These are phyloP conservation scores for Penicillium macrosclerotiorum DNA, from an alignment of 495 filamentous ascomycete genomes.

Conservation along the genomic window DNA sequence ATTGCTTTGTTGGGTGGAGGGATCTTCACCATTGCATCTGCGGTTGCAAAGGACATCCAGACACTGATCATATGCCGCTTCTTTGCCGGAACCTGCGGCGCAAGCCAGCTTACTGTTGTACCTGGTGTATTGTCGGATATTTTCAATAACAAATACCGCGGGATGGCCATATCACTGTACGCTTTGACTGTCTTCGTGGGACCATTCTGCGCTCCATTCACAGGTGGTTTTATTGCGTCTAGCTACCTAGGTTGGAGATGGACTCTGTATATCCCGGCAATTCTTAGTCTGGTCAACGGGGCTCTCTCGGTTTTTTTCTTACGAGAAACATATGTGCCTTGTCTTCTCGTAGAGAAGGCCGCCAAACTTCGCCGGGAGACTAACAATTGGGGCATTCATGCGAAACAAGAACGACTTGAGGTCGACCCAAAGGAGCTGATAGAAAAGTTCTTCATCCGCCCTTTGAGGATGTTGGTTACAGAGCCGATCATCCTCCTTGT, in stretches of 20 bases:
- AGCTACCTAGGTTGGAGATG: constrained; percentile 48
- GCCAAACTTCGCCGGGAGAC: constrained; percentile 36
- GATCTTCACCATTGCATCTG: constrained; percentile 55
- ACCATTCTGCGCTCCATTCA: constrained; percentile 46
- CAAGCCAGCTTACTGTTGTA: constrained; percentile 49
- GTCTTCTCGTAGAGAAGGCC: constrained; percentile 41
- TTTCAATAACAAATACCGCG: constrained; percentile 46
- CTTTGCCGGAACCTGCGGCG: constrained; percentile 50
- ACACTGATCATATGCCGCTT: constrained; percentile 53
- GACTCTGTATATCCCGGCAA: constrained; percentile 45
- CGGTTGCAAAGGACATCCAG: constrained; percentile 56
- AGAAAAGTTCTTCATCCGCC: constrained; percentile 42
- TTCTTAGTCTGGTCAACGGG: constrained; percentile 31
- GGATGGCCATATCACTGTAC: constrained; percentile 50
- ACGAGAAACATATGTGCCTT: constrained; percentile 40
- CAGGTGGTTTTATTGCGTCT: constrained; percentile 43
- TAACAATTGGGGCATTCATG: constrained; percentile 46
- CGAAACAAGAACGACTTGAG: constrained; percentile 48
- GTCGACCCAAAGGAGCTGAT: constrained; percentile 34
- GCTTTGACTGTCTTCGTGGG: constrained; percentile 50
- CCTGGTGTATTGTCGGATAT: constrained; percentile 53
- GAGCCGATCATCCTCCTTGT: constrained; percentile 48
- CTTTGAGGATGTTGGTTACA: constrained; percentile 41
- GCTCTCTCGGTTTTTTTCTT: constrained; percentile 28
- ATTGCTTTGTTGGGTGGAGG: constrained; percentile 50